A percentile compares a stretch with the other conserved stretches of the same genome.
These are phyloP conservation scores for Neofusicoccum laricinum DNA, from an alignment of 2,329 filamentous ascomycete species.

Conservation along the genomic window DNA sequence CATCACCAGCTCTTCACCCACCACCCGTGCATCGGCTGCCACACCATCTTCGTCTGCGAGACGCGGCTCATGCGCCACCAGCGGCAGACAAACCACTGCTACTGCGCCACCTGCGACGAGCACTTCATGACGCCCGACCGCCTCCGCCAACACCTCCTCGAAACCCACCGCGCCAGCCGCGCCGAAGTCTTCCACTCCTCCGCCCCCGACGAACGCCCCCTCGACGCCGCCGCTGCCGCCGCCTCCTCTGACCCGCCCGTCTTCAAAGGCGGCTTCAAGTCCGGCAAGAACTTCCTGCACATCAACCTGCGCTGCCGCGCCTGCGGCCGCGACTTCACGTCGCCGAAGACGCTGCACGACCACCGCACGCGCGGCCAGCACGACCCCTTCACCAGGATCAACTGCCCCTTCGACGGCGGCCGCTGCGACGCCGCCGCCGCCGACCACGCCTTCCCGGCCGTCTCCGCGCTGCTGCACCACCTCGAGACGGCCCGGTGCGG, in stretches of 20 bases:
- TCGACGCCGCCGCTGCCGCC: not conserved
- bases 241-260: not conserved
- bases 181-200: constrained; percentile 8
- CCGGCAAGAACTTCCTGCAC: constrained; percentile 15
- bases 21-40: constrained; percentile 17
- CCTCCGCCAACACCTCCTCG: constrained; percentile 16
- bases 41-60: constrained; percentile 14
- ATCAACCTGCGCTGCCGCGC: constrained; percentile 8
- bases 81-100: constrained; percentile 6
- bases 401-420: constrained; percentile 5
- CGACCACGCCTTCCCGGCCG: not conserved
- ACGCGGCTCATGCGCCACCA: constrained; percentile 7
- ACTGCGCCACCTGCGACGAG: constrained; percentile 9
- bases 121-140: constrained; percentile 16
- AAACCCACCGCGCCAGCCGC: not conserved
- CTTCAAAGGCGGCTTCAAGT: constrained; percentile 17
- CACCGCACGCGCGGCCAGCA: constrained; percentile 17
- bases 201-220: not conserved
- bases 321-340: constrained; percentile 14
- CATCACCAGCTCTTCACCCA: constrained; percentile 13
- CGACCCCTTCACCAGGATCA: constrained; percentile 8
- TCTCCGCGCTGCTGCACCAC: constrained; percentile 13
- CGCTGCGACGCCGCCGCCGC: not conserved
- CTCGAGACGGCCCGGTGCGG: constrained; percentile 8
- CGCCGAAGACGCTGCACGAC: constrained; percentile 17